Evolutionary conservation across 1,284 basidiomycete species (phyloP), one percentile per base, ranked within the genome.

Genomic region (Phellopilus nigrolimitatus): DNA sequence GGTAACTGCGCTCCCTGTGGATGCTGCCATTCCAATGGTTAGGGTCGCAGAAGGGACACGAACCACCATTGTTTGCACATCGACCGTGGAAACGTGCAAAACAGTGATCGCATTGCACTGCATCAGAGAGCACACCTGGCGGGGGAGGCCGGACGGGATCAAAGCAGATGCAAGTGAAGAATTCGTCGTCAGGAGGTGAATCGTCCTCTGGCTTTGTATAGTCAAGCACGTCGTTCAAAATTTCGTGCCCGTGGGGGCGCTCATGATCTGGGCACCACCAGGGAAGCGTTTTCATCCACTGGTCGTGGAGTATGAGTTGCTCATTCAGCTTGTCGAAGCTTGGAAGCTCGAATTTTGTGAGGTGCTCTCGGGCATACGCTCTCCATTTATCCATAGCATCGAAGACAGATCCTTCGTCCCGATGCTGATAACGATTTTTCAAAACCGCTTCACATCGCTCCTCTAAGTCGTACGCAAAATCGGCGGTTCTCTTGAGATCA

Each of bases 11-110:
- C 54, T 85, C 78, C 64, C 88, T 89, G 64, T 80, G 79, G 51
- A 90, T 82, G 5, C 82, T 76, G 24, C 88, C 88, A 59, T 91
- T 88, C 88, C 88, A 91, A 59, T 91, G 88, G 57, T 88, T 84
- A 59, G 90, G 87, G 57, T 91, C 88, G 59, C 88, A 91, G 71
- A 91, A 91, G 0, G 88, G 88, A 62, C 88, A 91, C 6, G 88
- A 91, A 31, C 88, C 88, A n/a, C 88, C 88, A 57, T 84, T 88
- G 56, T 82, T 82, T 9, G 87, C 88, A 58, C 88, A 91, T 50
- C 81, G 74, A 15, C 86, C 88, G 58, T 91, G 88, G 68, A 91
- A 91, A 47, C 87, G 73, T 38, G 88, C 88, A 62, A 78, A 86
- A 58, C 88, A 91, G 60, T 91, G 88, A 61, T 91, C 88, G 62